Evolutionary conservation across 371 early-diverging fungal genomes (phyloP), one percentile per base, ranked within the genome.

Genomic region (Mortierella sp.): DNA sequence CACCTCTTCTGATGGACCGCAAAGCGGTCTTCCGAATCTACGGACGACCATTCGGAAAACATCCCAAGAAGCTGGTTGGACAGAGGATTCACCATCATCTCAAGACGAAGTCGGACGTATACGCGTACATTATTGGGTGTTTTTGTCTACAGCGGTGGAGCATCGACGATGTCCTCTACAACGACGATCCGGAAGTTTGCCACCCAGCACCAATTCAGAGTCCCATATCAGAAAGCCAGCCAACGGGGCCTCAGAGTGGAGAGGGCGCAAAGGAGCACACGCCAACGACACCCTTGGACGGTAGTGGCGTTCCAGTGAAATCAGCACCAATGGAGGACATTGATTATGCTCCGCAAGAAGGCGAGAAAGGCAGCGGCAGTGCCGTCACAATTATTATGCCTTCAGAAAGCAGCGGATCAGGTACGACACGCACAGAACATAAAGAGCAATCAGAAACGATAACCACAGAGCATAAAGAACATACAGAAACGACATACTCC

Each of bases 1-100:
- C 69, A 14, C 83, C 83, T 0, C 10, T 81, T 9, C 39, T 72
- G 35, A 45, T 81, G 45, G 73, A 76, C 22, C 72, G 83, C 14
- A 66, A 69, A 32, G 83, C 76, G 0, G 30, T 81, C 11, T 81
- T 81, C 52, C 60, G 83, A 11, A 73, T 81, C 10, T 81, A 81
- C 51, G 83, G 83, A 10, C 61, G 83, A 9, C 83, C 83, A 0
- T 81, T 81, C 30, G 83, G 83, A 37, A 81, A 81, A 64, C 51
- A 76, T 12, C 83, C 83, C 14, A 62, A 55, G 64, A 69, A 61
- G 28, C 51, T 81, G 30, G 55, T 81, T 22, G 83, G 83, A 6
- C 70, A 75, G 59, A 68, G 60, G 58, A 76, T 81, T 14, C 72
- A 75, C 24, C 77, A 76, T 24, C 70, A 62, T 8, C 64, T 79